These are phyloP conservation scores for Auriculariales sp. DNA, from an alignment of 768 basidiomycete species.

Conservation along the genomic window DNA sequence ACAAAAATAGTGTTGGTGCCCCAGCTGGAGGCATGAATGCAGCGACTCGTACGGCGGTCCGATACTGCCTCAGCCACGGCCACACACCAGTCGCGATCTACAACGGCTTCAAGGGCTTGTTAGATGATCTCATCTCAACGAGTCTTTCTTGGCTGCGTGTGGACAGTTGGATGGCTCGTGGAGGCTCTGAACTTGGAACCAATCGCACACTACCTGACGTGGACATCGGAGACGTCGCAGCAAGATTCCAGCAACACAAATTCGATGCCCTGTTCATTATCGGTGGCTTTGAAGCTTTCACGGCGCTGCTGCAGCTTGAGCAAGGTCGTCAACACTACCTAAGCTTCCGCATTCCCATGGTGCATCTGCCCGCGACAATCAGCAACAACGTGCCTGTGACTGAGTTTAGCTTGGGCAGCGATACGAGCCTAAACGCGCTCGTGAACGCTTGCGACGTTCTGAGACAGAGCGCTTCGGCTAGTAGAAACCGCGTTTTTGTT, in stretches of 20 bases:
- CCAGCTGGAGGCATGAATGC: slow-evolving; percentile 99
- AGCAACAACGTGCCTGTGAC: slow-evolving; percentile 98
- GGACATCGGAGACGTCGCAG: slow-evolving; percentile 78
- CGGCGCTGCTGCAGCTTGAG: slow-evolving; percentile 61
- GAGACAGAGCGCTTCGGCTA: slow-evolving; percentile 95
- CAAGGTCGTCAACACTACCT: slow-evolving; percentile 73
- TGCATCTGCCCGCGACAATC: slow-evolving; percentile 89
- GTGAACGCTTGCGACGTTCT: slow-evolving; percentile 97
- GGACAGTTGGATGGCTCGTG: slow-evolving; percentile 90
- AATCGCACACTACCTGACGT: slow-evolving; percentile 78
- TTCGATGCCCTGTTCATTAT: slow-evolving; percentile 76
- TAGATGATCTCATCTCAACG: slow-evolving; percentile 76
- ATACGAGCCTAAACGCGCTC: slow-evolving; percentile 94
- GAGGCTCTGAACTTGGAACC: slow-evolving; percentile 95
- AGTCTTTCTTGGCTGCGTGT: slow-evolving; percentile 95
- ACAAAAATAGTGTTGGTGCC: slow-evolving; percentile 62
- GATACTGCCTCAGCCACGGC: slow-evolving; percentile 85
- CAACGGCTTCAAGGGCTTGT: slow-evolving; percentile 90
- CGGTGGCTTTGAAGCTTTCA: slow-evolving; percentile 94
- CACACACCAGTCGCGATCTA: slow-evolving; percentile 86
- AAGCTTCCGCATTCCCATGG: slow-evolving; percentile 89
- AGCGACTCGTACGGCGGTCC: slow-evolving; percentile 84
- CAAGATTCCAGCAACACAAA: slow-evolving; percentile 77
- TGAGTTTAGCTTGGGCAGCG: slow-evolving; percentile 88
- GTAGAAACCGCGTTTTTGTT: slow-evolving; percentile 89